A percentile compares a stretch with the other conserved stretches of the same genome.
Conservation (phyloP, 1,139 yeast genomes). For the Zygoascus hellenicus region DNA sequence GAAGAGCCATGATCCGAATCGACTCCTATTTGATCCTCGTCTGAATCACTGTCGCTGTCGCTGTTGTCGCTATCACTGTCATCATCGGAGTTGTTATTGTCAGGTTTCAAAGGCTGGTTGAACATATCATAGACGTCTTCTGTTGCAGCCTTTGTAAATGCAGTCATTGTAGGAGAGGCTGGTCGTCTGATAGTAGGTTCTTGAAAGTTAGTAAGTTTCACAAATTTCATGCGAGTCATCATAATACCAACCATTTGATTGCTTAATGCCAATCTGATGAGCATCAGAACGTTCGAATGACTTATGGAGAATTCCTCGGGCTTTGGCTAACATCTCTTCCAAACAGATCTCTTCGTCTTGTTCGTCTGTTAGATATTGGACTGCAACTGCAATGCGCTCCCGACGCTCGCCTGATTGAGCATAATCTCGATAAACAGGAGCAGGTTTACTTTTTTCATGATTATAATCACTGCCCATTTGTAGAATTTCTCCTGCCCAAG, state of each 20-base stretch:
- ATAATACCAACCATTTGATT: constrained; percentile 10
- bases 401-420: constrained; percentile 40
- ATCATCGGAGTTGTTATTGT: constrained; percentile 14
- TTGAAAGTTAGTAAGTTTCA: constrained; percentile 15
- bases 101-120: constrained; percentile 48
- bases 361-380: constrained; percentile 41
- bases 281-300: constrained; percentile 16
- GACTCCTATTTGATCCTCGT: constrained; percentile 6
- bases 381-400: constrained; percentile 52
- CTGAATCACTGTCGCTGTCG: constrained; percentile 23
- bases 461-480: constrained; percentile 19
- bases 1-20: not conserved
- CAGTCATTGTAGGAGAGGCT: constrained; percentile 67
- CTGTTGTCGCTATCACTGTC: constrained; percentile 22
- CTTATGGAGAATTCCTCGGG: constrained; percentile 33
- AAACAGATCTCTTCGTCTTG: constrained; percentile 50
- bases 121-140: constrained; percentile 74
- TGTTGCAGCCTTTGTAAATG: constrained; percentile 69
- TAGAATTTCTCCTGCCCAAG: constrained; percentile 63
- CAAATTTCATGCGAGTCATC: not conserved
- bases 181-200: constrained; percentile 23
- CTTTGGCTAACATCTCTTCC: constrained; percentile 55
- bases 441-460: not conserved
- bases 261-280: constrained; percentile 6
- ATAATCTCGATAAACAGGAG: constrained; percentile 12